phyloP scores from a whole-genome alignment of 257 asterid genomes.

The Apocynum venetum region DNA sequence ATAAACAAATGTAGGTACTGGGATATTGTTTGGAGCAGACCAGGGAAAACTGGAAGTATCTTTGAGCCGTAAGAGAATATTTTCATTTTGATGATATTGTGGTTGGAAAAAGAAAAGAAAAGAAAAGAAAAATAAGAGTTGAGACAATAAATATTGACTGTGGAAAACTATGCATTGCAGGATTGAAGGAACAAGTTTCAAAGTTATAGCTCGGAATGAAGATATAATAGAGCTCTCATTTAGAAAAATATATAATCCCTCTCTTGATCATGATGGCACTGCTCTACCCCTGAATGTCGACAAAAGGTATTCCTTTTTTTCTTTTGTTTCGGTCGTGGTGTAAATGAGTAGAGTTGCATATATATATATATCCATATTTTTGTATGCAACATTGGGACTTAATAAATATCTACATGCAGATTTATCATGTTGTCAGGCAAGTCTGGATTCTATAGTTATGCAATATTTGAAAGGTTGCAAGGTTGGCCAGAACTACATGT shows the following conservation, averaged over 20 bases:
- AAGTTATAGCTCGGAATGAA: slow-evolving; percentile 47
- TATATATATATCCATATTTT: background rate
- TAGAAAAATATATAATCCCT: slow-evolving; percentile 66
- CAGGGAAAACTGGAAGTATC: background rate
- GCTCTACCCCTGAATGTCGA: slow-evolving; percentile 66
- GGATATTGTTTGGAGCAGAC: slow-evolving; percentile 8
- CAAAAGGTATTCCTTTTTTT: slow-evolving; percentile 41
- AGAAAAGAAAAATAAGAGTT: too few species aligned
- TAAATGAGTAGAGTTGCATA: background rate
- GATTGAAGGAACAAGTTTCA: slow-evolving; percentile 57
- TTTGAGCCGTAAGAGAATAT: slow-evolving; percentile 11
- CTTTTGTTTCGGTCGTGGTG: background rate
- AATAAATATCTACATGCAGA: background rate
- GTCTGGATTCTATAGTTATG: slow-evolving; percentile 8
- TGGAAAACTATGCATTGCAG: slow-evolving; percentile 23
- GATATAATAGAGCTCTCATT: slow-evolving; percentile 78
- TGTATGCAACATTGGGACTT: too few species aligned
- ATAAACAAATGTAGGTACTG: slow-evolving; percentile 1
- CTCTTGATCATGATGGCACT: slow-evolving; percentile 38
- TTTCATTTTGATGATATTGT: background rate
- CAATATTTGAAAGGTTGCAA: slow-evolving; percentile 5
- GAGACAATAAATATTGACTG: too few species aligned
- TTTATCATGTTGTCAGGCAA: background rate
- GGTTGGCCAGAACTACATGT: slow-evolving; percentile 5
- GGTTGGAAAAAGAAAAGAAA: background rate